Evolutionary conservation across 805 yeast genomes (phyloP), one percentile per base, ranked within the genome.

Genomic region (Wickerhamiella parazyma): DNA sequence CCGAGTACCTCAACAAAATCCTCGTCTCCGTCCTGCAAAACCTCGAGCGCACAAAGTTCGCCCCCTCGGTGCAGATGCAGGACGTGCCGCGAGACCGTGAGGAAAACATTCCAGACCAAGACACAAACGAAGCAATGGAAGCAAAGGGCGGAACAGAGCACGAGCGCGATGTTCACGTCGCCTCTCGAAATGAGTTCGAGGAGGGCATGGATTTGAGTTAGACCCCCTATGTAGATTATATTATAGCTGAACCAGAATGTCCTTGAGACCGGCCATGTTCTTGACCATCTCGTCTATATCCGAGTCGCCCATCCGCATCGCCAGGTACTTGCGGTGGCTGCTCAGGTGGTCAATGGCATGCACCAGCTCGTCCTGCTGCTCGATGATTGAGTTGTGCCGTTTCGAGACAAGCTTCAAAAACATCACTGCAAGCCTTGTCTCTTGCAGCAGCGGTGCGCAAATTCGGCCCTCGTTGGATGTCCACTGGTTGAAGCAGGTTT

Each of bases 51-150:
- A 85, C 96, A n/a, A 79, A 82, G 62, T 85, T 80, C 62, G 94
- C 96, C 0, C 98, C 98, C n/a, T 81, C 94, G 43, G 96, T 89
- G 26, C 97, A 89, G 63, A 74, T 85, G 77, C 80, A 83, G 52
- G 73, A 80, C 41, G 91, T 84, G 21, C 97, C 97, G 6, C 71
- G 76, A 33, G 96, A 89, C 62, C 69, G 75, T n/a, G 94, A 83
- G 54, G 94, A 86, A 52, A 68, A 71, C 46, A 93, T 85, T 18
- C 94, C 83, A 54, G 89, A 82, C 20, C 95, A 86, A 61, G 96
- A 89, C 59, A 64, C 79, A 0, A 71, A 68, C 36, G 78, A 71
- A 47, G 86, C 94, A 9, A 77, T 75, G 51, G 96, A 89, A 52
- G 83, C 91, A 16, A 75, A 82, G 58, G 96, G 96, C 33, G 97